Base-by-base conservation (phyloP, 176 grass and related monocot species). In the Lolium perenne region DNA sequence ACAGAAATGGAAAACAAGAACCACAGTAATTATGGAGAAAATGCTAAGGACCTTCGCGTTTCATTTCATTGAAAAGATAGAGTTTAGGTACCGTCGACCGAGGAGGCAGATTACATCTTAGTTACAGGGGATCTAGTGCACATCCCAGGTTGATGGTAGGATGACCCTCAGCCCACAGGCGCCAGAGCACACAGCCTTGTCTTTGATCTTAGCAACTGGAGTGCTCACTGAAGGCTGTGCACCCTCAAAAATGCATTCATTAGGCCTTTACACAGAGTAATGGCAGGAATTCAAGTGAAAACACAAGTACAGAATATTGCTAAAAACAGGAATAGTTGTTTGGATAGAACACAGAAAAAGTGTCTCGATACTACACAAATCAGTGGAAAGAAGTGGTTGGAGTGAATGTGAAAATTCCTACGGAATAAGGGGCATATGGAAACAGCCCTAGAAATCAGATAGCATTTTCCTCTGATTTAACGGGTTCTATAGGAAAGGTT, bases 401-500 rank as follows among this genome's bases (percentile, higher is more conserved):
- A 77, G 59, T 32, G 55, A 54, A 43, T 43, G 17, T 70, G 17
- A 70, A 66, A n/a, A 43, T 70, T 20, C 38, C 1, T 70, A n/a
- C 20, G 38, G 8, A 70, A 43, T 43, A 41, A 7, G 66, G 67
- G 38, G 18, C 67, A 71, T 20, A 71, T 20, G 38, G n/a, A 12
- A 45, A 71, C 22, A 26, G 4, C 10, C 1, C 1, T n/a, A 71
- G 40, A 45, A 71, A 12, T n/a, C 7, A 4, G 67, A 20, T 71
- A 50, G 71, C 21, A 51, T 75, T 75, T 75, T 51, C 72, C 14
- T 75, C 47, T 53, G 46, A 49, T 75, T 74, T 53, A 75, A 75
- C 26, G 7, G 22, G 23, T 51, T 75, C 29, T 26, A 26, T 50
- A 74, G 45, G 71, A 50, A 50, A 73, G 1, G 1, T 7, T 26